Base-by-base conservation (phyloP, 2,329 filamentous ascomycete genomes). In the Apiospora marii region DNA sequence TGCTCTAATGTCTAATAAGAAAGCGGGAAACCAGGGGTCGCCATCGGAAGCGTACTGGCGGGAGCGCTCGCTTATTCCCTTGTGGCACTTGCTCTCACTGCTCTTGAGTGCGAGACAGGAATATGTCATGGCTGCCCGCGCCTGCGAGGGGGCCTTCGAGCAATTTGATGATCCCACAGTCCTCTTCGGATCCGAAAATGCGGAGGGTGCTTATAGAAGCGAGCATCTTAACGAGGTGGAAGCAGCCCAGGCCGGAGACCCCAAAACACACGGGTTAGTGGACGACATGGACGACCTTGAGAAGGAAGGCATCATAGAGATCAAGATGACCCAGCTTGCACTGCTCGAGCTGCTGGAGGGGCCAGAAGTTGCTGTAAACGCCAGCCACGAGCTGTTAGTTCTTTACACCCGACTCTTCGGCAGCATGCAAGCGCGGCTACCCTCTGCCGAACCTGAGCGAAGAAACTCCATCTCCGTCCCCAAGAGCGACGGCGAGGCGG, bases 301-400 rank as follows among this genome's bases (percentile, higher is more conserved):
- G 80, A 97, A 95, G 79, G 94, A 95, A 81, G 90, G 90, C 68
- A 92, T 99, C 58, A 84, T 99, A n/a, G 94, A 98, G 81, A 91
- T 98, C 74, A 97, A 97, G 82, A 97, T 98, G 90, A 98, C 96
- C 14, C 95, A 98, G 79, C 86, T 99, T 73, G 89, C 93, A 4
- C 88, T 99, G 27, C 83, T 96, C 4, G 96, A 98, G 82, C 85
- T 96, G 22, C 85, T 94, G 4, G 95, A 98, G 80, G 95, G 95
- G 0, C 91, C 95, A 0, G 92, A 94, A 72, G 90, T 92, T 72
- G 96, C 96, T 24, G 94, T 98, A 69, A 98, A 98, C 79, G 92
- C 93, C 73, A 95, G 93, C 79, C 91, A 94, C 75, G 95, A 98
- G 81, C 86, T 99, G 51, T 85, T 99, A 27, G 91, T 91, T 22